These are phyloP conservation scores for Oryza meyeriana DNA, from an alignment of 176 grass and related monocot genomes.

Conservation along the genomic window DNA sequence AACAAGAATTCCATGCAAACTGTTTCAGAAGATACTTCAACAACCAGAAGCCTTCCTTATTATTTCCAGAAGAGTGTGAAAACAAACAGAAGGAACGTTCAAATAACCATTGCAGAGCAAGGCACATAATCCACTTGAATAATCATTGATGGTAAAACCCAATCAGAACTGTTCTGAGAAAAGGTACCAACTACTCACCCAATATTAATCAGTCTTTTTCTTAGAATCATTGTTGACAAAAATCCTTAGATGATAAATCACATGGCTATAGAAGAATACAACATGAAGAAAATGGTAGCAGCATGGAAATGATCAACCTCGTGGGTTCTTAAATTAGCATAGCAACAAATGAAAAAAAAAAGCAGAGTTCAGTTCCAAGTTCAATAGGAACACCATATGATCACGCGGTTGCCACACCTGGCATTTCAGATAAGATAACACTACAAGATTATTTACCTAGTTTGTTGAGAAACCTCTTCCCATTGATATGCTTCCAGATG, in stretches of 20 bases:
- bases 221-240: not conserved
- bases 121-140: not conserved
- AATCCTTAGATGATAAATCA: not conserved
- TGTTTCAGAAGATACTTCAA: not conserved
- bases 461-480: conserved; percentile 82
- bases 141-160: not conserved
- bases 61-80: not conserved
- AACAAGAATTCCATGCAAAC: not conserved
- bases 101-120: not conserved
- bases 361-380: not conserved
- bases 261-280: not conserved
- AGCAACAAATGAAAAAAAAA: not conserved
- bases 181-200: not conserved
- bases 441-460: conserved; percentile 55
- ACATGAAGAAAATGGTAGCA: not conserved
- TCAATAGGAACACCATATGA: not conserved
- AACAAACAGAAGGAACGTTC: not conserved
- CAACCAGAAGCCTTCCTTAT: not conserved
- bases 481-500: conserved; percentile 96
- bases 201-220: not conserved
- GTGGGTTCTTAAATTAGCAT: not conserved
- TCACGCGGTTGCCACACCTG: not conserved
- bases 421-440: not conserved
- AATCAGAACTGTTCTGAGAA: not conserved
- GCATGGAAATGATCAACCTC: not conserved